Percentiles rank a stretch among this genome's conserved stretches.
Evolutionary conservation across 2,329 filamentous ascomycete species (phyloP).

Genomic region (Diplodia scrobiculata): DNA sequence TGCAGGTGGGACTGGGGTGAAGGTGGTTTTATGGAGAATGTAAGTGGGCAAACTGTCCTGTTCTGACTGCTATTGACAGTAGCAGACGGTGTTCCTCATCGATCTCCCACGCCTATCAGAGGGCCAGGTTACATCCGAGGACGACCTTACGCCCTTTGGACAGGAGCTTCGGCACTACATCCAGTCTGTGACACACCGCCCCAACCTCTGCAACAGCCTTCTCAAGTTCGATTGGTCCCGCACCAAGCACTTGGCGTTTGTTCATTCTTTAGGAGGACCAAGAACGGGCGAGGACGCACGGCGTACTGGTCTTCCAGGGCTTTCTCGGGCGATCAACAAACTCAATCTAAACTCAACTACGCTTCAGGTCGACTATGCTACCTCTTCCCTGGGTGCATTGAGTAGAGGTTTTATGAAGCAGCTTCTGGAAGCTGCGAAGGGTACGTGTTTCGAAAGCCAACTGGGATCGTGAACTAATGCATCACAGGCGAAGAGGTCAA

Average conservation of each 20-base stretch:
- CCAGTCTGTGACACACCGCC: conserved; percentile 64
- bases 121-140: conserved; percentile 34
- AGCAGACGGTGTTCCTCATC: conserved; percentile 76
- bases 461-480: neutral
- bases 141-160: conserved; percentile 61
- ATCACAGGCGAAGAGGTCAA: conserved; percentile 7
- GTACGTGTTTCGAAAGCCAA: neutral
- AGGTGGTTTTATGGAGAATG: conserved; percentile 80
- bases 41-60: conserved; percentile 42
- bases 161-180: conserved; percentile 73
- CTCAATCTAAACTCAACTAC: conserved; percentile 40
- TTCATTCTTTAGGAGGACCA: conserved; percentile 75
- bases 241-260: conserved; percentile 73
- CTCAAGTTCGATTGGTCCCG: conserved; percentile 77
- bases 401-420: conserved; percentile 66
- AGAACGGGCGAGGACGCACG: conserved; percentile 43
- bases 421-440: conserved; percentile 59
- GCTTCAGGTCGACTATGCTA: conserved; percentile 72
- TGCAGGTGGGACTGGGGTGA: conserved; percentile 72
- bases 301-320: conserved; percentile 71
- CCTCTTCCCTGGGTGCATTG: conserved; percentile 79
- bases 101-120: conserved; percentile 69
- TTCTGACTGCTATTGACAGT: neutral
- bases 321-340: conserved; percentile 64
- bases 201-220: conserved; percentile 67